Base-by-base conservation (phyloP, 2,329 filamentous ascomycete species). In the Helminthosporium solani region DNA sequence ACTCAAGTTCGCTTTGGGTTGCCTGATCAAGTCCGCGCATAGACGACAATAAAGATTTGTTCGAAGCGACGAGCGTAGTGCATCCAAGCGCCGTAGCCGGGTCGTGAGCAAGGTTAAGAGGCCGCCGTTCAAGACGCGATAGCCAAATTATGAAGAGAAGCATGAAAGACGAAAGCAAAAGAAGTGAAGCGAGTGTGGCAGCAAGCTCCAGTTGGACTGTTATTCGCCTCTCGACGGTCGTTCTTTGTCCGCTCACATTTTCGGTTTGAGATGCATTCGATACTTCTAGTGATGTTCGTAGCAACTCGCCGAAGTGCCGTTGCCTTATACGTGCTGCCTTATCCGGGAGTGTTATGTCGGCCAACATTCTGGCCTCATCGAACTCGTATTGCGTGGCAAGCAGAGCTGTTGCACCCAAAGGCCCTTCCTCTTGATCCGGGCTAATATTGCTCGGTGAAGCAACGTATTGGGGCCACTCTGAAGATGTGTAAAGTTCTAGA, bases 241-340 rank as follows among this genome's bases (percentile, higher is more conserved):
- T 47, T 0, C 5, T 18, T 16, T 44, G 30, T 2, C 54, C 58
- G 2, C 9, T 14, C 9, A 46, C 16, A 4, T n/a, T 36, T 27
- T 49, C 42, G 8, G 27, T 25, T 3, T 40, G 23, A 12, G 31
- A 25, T 6, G 31, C 19, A 5, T 36, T 31, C 14, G 21, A 14
- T 16, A 44, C 35, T n/a, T 27, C 38, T 8, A 56, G 34, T 14
- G 52, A 50, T 21, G 33, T 49, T n/a, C 43, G 28, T 1, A 57
- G 27, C 1, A 58, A 9, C 19, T 60, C 54, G 15, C 53, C 49
- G 25, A 58, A 58, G 27, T 56, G 50, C 3, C 57, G 50, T 18
- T 33, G 27, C 16, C 44, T 42, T 1, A 55, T 46, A 9, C 42
- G 47, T 12, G 6, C 35, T n/a, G 50, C 55, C 31, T 53, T 31